Evolutionary conservation across 106 monocot genomes (phyloP), one percentile per base, ranked within the genome.

Genomic region (Dendrobium officinale): DNA sequence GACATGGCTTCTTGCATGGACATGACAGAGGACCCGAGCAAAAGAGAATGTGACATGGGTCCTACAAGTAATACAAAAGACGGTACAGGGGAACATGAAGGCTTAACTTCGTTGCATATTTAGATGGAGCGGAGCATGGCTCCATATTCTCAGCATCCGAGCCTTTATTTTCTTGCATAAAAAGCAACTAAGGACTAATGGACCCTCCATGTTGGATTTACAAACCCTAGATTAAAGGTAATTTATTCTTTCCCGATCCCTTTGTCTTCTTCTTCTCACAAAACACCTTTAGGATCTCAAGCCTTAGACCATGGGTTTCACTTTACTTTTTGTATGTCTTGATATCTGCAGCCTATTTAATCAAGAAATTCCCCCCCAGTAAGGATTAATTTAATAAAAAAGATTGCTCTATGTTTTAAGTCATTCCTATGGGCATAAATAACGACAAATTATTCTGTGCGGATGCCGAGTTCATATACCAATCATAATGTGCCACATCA

Each of bases 251-350:
- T 37, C 11, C 64, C 22, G 9, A 24, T 4, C 64, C 70, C 33
- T 70, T 70, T 70, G 70, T 70, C 70, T 70, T 70, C 70, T 70
- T 31, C 70, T 33, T 4, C 31, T 37, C 33, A 11, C 70, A 70
- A 70, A 70, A 33, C 31, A 31, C 31, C 70, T 70, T 70, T 70
- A 70, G 33, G 70, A 70, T 70, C 70, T 70, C 33, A 70, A 70
- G 70, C 31, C 70, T 70, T 31, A 70, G 11, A 1, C 16, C 67
- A 27, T 67, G n/a, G 67, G 4, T 67, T 45, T 67, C n/a, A 27
- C 67, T 67, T 67, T 67, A 29, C 67, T 22, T 22, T 58, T 58
- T 51, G 51, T 51, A 33, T 33, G 70, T 9, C 67, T 27, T 67
- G 27, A 26, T 67, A 26, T 10, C 27, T 67, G 3, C 67, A 26